Evolutionary conservation across 495 filamentous ascomycete species (phyloP).

Genomic region (Bathelium albidoporum): DNA sequence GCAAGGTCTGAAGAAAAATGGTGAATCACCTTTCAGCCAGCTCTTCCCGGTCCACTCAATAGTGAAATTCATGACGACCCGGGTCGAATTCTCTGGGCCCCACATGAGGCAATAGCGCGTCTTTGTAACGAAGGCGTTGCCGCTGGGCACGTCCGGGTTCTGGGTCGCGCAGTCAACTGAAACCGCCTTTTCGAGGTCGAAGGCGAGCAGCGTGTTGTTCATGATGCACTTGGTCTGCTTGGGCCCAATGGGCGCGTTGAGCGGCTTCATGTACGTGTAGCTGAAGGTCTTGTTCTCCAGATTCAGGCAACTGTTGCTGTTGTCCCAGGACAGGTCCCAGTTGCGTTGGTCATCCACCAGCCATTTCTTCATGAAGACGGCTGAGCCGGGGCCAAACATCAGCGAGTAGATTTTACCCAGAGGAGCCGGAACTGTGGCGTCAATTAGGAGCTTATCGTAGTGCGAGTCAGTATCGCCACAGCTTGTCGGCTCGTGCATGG

Average conservation of each 20-base stretch:
- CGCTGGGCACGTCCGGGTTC: constrained; percentile 90
- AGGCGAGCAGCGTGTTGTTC: constrained; percentile 64
- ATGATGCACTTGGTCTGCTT: constrained; percentile 93
- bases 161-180: constrained; percentile 59
- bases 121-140: constrained; percentile 82
- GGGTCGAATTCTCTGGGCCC: constrained; percentile 74
- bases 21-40: constrained; percentile 89
- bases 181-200: constrained; percentile 83
- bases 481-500: constrained; percentile 70
- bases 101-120: constrained; percentile 92
- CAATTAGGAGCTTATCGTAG: constrained; percentile 74
- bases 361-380: constrained; percentile 73
- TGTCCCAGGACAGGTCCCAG: constrained; percentile 68
- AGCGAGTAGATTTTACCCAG: constrained; percentile 85
- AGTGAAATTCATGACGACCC: constrained; percentile 71
- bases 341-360: constrained; percentile 81
- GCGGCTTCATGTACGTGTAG: constrained; percentile 86
- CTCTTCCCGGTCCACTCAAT: constrained; percentile 97
- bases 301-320: constrained; percentile 64
- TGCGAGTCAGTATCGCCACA: constrained; percentile 67
- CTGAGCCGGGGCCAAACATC: constrained; percentile 71
- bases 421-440: constrained; percentile 78
- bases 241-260: constrained; percentile 74
- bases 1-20: neutral
- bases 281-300: constrained; percentile 59